phyloP scores from a whole-genome alignment of 169 alveolate genomes.

The Plasmodium cynomolgi region DNA sequence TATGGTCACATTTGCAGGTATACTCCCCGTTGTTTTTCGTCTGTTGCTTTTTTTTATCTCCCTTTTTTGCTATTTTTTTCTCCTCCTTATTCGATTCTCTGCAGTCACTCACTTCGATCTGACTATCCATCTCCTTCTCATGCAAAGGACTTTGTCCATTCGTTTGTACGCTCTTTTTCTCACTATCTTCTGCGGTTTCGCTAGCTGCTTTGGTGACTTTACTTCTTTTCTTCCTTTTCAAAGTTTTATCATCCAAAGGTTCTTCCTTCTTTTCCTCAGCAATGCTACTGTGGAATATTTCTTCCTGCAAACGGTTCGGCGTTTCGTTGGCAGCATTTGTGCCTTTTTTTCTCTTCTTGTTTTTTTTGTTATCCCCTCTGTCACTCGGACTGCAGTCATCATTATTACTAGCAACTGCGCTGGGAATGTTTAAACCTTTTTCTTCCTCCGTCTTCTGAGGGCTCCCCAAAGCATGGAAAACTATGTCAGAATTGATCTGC shows the following conservation, averaged over 20 bases:
- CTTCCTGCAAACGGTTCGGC: background rate
- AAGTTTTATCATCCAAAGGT: background rate
- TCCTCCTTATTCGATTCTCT: slow-evolving; percentile 2
- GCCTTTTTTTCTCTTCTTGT: background rate
- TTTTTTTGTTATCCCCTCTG: background rate
- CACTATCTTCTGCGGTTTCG: slow-evolving; percentile 5
- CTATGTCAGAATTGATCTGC: background rate
- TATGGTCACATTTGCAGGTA: slow-evolving; percentile 30
- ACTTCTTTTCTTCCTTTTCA: slow-evolving; percentile 29
- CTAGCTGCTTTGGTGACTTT: background rate
- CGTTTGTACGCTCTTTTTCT: background rate
- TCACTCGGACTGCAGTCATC: background rate
- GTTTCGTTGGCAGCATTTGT: background rate
- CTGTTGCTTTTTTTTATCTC: slow-evolving; percentile 7
- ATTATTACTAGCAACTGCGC: slow-evolving; percentile 1
- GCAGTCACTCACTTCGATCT: background rate
- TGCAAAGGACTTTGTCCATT: background rate
- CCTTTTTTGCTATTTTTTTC: slow-evolving; percentile 20
- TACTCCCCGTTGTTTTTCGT: background rate
- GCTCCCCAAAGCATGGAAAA: background rate
- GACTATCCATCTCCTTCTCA: background rate
- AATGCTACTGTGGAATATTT: background rate
- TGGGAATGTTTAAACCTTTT: background rate
- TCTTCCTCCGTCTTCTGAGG: background rate
- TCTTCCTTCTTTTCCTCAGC: slow-evolving; percentile 11